Conservation (phyloP, 805 yeast species). For the Kuraishia piskuri region DNA sequence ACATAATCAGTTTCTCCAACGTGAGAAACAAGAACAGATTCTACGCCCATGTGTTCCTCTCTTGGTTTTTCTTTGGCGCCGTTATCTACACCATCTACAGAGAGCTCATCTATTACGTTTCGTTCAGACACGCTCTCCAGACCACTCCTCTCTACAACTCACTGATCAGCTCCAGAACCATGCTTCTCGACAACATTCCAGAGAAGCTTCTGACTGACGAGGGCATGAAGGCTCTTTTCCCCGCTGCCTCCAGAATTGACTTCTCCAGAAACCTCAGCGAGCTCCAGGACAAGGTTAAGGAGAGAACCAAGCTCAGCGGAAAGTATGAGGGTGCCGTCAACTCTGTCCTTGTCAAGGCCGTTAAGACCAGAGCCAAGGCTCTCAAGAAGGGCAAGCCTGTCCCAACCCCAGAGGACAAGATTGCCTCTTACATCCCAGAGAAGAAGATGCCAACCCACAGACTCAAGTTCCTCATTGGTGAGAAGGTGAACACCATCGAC, state of each 20-base stretch:
- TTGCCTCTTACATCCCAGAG: slow-evolving; percentile 52
- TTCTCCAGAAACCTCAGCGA: slow-evolving; percentile 57
- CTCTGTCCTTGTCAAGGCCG: slow-evolving; percentile 49
- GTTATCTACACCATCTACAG: slow-evolving; percentile 60
- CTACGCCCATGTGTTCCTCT: slow-evolving; percentile 67
- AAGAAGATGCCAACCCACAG: slow-evolving; percentile 83
- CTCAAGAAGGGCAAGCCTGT: slow-evolving; percentile 47
- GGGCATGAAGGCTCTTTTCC: slow-evolving; percentile 50
- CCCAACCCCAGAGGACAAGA: slow-evolving; percentile 49
- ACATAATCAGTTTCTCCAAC: slow-evolving; percentile 55
- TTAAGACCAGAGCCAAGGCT: slow-evolving; percentile 45
- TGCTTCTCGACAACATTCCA: slow-evolving; percentile 65
- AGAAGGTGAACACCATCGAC: slow-evolving; percentile 79
- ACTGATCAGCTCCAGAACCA: slow-evolving; percentile 58
- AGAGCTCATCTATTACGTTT: slow-evolving; percentile 62
- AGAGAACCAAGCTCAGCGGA: slow-evolving; percentile 50
- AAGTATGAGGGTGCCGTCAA: slow-evolving; percentile 64
- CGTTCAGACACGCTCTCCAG: slow-evolving; percentile 67
- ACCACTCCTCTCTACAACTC: slow-evolving; percentile 69
- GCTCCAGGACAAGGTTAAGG: slow-evolving; percentile 46
- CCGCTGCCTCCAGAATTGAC: slow-evolving; percentile 50
- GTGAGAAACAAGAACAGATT: slow-evolving; percentile 51
- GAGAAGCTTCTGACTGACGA: slow-evolving; percentile 36
- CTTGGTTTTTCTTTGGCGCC: slow-evolving; percentile 68
- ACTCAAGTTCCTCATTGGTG: slow-evolving; percentile 61